These are phyloP conservation scores for Iris macrosiphon DNA, from an alignment of 106 monocot species.

Conservation along the genomic window DNA sequence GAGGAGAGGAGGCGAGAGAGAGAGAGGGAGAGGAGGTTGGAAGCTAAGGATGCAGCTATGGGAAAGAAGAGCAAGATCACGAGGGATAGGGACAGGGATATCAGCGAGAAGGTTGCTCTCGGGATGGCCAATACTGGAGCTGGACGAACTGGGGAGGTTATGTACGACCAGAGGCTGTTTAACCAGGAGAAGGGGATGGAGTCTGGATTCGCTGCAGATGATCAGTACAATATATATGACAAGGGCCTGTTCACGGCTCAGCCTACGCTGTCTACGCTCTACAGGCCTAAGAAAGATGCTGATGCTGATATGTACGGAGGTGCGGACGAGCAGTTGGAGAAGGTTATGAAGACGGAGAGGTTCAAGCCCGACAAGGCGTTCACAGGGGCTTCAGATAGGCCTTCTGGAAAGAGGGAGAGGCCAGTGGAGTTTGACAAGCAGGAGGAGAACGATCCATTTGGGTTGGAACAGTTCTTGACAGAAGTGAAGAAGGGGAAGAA, in stretches of 20 bases:
- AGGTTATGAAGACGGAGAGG: slow-evolving; percentile 84
- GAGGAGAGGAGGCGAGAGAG: slow-evolving; percentile 86
- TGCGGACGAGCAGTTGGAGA: slow-evolving; percentile 87
- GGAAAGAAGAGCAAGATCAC: slow-evolving; percentile 94
- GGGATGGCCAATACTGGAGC: slow-evolving; percentile 87
- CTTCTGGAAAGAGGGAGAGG: slow-evolving; percentile 82
- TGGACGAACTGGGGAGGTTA: slow-evolving; percentile 62
- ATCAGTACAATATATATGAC: slow-evolving; percentile 92
- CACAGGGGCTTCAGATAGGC: slow-evolving; percentile 64
- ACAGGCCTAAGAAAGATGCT: slow-evolving; percentile 81
- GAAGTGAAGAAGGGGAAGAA: slow-evolving; percentile 99
- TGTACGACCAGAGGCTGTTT: slow-evolving; percentile 96
- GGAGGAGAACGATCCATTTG: slow-evolving; percentile 93
- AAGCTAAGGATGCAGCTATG: slow-evolving; percentile 75
- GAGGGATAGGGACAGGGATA: slow-evolving; percentile 80
- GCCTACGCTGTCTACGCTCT: slow-evolving; percentile 89
- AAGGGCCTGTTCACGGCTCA: slow-evolving; percentile 93
- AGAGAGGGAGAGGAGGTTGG: slow-evolving; percentile 90
- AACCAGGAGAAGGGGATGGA: slow-evolving; percentile 99
- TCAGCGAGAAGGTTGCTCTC: slow-evolving; percentile 96
- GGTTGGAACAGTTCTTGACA: slow-evolving; percentile 93
- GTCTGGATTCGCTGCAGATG: slow-evolving; percentile 88
- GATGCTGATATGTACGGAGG: slow-evolving; percentile 90
- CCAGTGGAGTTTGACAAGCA: slow-evolving; percentile 90
- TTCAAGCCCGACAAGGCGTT: slow-evolving; percentile 95